Percentiles rank a stretch among this genome's conserved stretches.
Evolutionary conservation across 768 basidiomycete species (phyloP).

Genomic region (Coprinellus micaceus): DNA sequence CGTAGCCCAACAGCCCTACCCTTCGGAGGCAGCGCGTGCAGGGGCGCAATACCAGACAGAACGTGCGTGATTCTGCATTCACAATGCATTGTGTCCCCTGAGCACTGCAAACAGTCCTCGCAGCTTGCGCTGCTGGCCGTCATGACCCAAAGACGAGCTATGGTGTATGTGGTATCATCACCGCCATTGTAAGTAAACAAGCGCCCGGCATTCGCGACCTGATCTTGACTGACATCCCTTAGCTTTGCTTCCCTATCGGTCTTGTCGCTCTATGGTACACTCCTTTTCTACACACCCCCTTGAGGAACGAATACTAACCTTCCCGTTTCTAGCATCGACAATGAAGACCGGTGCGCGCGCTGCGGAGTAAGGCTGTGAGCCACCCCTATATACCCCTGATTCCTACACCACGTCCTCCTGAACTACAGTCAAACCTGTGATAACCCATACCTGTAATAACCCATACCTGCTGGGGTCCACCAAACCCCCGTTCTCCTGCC

Average conservation of each 20-base stretch:
- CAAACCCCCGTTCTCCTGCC: too few relatives aligned
- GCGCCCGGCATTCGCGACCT: background rate
- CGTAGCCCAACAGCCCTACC: background rate
- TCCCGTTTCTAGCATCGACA: background rate
- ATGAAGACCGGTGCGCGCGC: background rate
- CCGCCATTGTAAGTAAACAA: conserved; percentile 20
- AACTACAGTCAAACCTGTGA: too few relatives aligned
- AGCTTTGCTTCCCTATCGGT: conserved; percentile 25
- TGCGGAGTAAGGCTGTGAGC: background rate
- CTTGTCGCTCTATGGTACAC: conserved; percentile 26
- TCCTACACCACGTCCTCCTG: too few relatives aligned
- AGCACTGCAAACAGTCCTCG: background rate
- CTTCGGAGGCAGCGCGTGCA: conserved; percentile 1
- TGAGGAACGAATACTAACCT: too few relatives aligned
- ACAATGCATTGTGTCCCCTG: too few relatives aligned
- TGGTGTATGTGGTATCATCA: conserved; percentile 27
- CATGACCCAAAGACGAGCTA: conserved; percentile 22
- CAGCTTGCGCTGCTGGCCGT: conserved; percentile 23
- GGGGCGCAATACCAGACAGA: background rate
- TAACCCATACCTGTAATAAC: too few relatives aligned
- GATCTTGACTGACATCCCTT: background rate
- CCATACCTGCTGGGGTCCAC: too few relatives aligned
- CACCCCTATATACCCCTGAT: background rate
- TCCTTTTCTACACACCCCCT: too few relatives aligned
- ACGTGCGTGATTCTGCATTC: background rate